Percentiles rank a stretch among this genome's conserved stretches.
Evolutionary conservation across 192 early-diverging fungal species (phyloP).

Genomic region (Coemansia sp.): DNA sequence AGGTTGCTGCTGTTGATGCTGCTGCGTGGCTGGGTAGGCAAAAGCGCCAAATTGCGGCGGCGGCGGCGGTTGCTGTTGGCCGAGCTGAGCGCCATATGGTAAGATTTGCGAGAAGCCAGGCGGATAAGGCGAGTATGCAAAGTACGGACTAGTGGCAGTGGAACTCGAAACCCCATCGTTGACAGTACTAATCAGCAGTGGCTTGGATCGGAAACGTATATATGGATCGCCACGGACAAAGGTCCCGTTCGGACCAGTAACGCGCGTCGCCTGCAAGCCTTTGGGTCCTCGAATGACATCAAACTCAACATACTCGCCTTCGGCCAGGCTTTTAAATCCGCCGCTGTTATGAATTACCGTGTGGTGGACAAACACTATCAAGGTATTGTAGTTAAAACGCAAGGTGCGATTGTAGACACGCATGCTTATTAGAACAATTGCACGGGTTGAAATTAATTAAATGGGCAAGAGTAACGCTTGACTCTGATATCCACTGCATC

Average conservation of each 20-base stretch:
- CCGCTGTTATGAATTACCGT: constrained; percentile 75
- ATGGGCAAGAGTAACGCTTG: neutral
- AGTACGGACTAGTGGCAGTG: constrained; percentile 8
- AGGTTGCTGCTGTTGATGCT: neutral
- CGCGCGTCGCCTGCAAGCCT: constrained; percentile 80
- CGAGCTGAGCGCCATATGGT: constrained; percentile 24
- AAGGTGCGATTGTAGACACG: constrained; percentile 1
- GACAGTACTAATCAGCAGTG: constrained; percentile 1
- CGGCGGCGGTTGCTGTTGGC: constrained; percentile 21
- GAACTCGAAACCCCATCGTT: neutral
- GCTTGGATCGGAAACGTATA: constrained; percentile 26
- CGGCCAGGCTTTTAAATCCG: constrained; percentile 74
- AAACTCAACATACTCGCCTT: constrained; percentile 71
- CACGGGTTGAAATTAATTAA: neutral
- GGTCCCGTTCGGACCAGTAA: constrained; percentile 71
- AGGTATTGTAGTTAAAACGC: neutral
- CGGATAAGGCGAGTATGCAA: constrained; percentile 24
- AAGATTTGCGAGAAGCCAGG: constrained; percentile 28
- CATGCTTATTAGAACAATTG: neutral
- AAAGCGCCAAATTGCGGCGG: constrained; percentile 27
- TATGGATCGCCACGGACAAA: constrained; percentile 80
- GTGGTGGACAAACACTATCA: constrained; percentile 76
- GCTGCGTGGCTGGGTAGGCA: constrained; percentile 14
- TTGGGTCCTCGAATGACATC: constrained; percentile 73
- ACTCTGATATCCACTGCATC: neutral